Conservation (phyloP, 2,329 filamentous ascomycete genomes). For the Rutstroemia sp. region DNA sequence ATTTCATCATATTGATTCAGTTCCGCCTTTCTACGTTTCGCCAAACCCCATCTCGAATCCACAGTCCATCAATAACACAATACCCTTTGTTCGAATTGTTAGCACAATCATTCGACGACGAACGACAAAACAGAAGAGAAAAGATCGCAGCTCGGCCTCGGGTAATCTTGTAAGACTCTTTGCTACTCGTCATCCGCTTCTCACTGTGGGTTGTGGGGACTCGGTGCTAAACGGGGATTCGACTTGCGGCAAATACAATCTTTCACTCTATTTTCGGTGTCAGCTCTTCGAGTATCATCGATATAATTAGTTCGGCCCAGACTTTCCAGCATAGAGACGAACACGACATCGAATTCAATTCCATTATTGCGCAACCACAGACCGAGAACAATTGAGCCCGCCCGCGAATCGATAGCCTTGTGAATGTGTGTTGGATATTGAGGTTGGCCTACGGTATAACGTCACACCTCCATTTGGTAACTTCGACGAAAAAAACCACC, state of each 20-base stretch:
- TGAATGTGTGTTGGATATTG: slow-evolving; percentile 3
- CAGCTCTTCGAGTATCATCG: background rate
- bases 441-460: background rate
- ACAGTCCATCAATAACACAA: too few relatives aligned
- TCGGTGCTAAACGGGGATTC: background rate
- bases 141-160: background rate
- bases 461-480: background rate
- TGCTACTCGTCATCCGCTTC: background rate
- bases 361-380: background rate
- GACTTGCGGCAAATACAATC: background rate
- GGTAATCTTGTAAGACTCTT: background rate
- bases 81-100: background rate
- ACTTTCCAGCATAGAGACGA: background rate
- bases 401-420: background rate
- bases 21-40: too few relatives aligned
- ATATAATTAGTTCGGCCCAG: background rate
- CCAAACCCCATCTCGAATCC: too few relatives aligned
- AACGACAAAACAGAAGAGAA: background rate
- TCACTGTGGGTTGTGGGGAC: background rate
- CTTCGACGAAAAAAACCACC: background rate
- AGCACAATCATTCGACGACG: background rate
- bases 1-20: too few relatives aligned
- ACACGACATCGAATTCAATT: background rate
- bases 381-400: background rate
- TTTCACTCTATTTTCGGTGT: background rate